phyloP scores from a whole-genome alignment of 495 filamentous ascomycete genomes.

The Talaromyces proteolyticus region DNA sequence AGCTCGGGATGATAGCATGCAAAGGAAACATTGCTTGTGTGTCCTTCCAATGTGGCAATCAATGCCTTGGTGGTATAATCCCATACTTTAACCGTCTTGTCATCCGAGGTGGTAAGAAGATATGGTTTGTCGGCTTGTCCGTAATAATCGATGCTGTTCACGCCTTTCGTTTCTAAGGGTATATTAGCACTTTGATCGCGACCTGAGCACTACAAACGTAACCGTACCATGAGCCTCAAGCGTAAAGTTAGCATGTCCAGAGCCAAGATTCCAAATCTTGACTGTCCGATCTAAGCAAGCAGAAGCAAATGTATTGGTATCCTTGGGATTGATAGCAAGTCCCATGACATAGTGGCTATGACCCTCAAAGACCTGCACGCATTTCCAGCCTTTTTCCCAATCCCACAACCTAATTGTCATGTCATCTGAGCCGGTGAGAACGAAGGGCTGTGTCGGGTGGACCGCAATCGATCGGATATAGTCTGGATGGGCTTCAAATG shows the following conservation, averaged over 20 bases:
- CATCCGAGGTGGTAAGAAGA: conserved; percentile 92
- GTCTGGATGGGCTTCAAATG: conserved; percentile 97
- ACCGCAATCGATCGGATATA: conserved; percentile 97
- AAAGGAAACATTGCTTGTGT: conserved; percentile 98
- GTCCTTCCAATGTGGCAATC: conserved; percentile 93
- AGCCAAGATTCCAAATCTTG: conserved; percentile 97
- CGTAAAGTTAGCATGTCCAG: conserved; percentile 84
- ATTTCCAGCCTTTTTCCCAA: conserved; percentile 98
- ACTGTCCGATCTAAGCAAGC: conserved; percentile 95
- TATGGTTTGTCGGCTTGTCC: conserved; percentile 96
- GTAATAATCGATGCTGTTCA: conserved; percentile 98
- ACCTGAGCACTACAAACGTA: neutral
- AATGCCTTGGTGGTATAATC: conserved; percentile 98
- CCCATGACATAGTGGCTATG: conserved; percentile 98
- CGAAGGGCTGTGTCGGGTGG: conserved; percentile 94
- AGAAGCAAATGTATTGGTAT: conserved; percentile 96
- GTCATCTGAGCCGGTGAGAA: conserved; percentile 95
- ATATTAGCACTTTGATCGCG: neutral
- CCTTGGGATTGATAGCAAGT: conserved; percentile 98
- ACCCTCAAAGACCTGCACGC: conserved; percentile 96
- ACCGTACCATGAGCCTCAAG: conserved; percentile 79
- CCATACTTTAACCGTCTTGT: conserved; percentile 93
- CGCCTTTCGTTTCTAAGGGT: conserved; percentile 79
- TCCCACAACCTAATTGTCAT: conserved; percentile 99
- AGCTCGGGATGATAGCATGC: conserved; percentile 97